Conservation (phyloP, 768 basidiomycete genomes). For the Cyclocybe cylindracea region DNA sequence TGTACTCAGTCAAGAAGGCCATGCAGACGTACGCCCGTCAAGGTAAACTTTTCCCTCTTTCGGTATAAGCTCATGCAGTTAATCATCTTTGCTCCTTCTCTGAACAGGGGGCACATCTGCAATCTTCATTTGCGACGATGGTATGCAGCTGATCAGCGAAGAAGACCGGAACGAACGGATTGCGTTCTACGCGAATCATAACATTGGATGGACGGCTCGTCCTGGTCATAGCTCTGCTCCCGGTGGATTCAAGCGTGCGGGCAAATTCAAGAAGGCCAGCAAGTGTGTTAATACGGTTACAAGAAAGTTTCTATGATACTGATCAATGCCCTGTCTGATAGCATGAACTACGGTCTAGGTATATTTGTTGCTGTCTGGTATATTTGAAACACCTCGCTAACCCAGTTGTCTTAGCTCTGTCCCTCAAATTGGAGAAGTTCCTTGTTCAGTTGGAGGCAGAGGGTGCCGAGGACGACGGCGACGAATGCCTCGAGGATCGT, state of each 20-base stretch:
- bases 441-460: slow-evolving; percentile 46
- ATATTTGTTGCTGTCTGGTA: neutral
- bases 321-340: slow-evolving; percentile 23
- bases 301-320: neutral
- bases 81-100: neutral
- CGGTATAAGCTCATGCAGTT: neutral
- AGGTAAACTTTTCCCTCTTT: slow-evolving; percentile 34
- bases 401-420: slow-evolving; percentile 39
- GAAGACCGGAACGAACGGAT: slow-evolving; percentile 64
- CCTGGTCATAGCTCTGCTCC: slow-evolving; percentile 68
- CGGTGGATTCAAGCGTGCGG: slow-evolving; percentile 90
- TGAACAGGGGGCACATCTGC: slow-evolving; percentile 60
- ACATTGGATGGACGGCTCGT: slow-evolving; percentile 79
- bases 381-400: neutral
- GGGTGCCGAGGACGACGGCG: slow-evolving; percentile 39
- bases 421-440: slow-evolving; percentile 59
- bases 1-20: slow-evolving; percentile 79
- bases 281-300: slow-evolving; percentile 31
- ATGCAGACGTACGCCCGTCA: slow-evolving; percentile 88
- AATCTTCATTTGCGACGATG: slow-evolving; percentile 85
- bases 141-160: slow-evolving; percentile 68
- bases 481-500: slow-evolving; percentile 66
- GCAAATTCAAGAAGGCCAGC: slow-evolving; percentile 85
- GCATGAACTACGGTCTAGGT: slow-evolving; percentile 73
- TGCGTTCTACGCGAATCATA: slow-evolving; percentile 79